phyloP scores from a whole-genome alignment of 228 moss, liverwort and hornwort species.

The Sphagnum magellanicum region DNA sequence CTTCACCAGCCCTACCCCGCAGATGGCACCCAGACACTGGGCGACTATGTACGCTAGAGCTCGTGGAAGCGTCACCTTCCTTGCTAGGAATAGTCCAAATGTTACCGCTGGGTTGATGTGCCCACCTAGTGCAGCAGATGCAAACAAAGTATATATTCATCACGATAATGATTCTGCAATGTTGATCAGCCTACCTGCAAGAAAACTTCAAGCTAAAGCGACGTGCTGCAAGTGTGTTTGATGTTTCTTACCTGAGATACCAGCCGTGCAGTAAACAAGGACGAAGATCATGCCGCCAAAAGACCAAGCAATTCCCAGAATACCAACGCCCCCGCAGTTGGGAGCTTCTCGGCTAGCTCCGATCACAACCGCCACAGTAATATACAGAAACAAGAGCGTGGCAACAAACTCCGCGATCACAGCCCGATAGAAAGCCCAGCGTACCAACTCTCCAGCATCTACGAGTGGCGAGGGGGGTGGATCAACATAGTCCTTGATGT shows the following conservation, averaged over 20 bases:
- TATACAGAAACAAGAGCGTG: slow-evolving; percentile 23
- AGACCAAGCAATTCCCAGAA: slow-evolving; percentile 15
- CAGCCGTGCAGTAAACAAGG: slow-evolving; percentile 31
- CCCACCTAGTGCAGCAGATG: slow-evolving; percentile 2
- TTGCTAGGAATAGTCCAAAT: slow-evolving; percentile 16
- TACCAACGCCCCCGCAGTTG: slow-evolving; percentile 1
- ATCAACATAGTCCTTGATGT: slow-evolving; percentile 17
- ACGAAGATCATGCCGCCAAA: slow-evolving; percentile 36
- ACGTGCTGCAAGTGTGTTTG: no score
- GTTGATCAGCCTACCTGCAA: no score
- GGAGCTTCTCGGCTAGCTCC: slow-evolving; percentile 1
- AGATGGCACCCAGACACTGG: slow-evolving; percentile 11
- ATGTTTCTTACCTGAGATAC: slow-evolving; percentile 15
- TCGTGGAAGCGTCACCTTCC: slow-evolving; percentile 11
- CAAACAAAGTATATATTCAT: background rate
- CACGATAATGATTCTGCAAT: no score
- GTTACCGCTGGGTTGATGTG: slow-evolving; percentile 16
- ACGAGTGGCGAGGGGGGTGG: slow-evolving; percentile 1
- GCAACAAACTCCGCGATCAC: slow-evolving; percentile 34
- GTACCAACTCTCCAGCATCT: slow-evolving; percentile 7
- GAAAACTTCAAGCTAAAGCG: no score
- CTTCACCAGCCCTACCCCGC: slow-evolving; percentile 12
- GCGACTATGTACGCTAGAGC: slow-evolving; percentile 12
- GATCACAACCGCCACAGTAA: slow-evolving; percentile 25
- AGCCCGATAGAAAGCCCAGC: slow-evolving; percentile 42